phyloP scores from a whole-genome alignment of 2,329 filamentous ascomycete species.

The Macrophomina phaseolina region DNA sequence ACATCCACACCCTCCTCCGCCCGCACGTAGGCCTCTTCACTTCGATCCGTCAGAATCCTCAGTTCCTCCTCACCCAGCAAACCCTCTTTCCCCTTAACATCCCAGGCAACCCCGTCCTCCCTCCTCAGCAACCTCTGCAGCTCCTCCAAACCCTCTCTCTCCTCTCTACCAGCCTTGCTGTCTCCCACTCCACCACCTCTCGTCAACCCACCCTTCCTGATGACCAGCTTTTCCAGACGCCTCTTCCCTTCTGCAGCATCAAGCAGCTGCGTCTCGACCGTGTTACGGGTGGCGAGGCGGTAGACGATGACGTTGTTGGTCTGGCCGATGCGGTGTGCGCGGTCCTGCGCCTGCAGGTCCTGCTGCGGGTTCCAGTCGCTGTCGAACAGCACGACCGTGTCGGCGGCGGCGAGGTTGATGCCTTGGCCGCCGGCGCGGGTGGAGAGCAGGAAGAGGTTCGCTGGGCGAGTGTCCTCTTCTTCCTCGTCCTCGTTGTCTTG shows the following conservation, averaged over 20 bases:
- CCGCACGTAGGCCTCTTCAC: conserved; percentile 68
- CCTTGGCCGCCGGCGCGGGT: conserved; percentile 93
- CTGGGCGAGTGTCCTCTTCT: conserved; percentile 48
- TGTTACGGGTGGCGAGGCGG: conserved; percentile 88
- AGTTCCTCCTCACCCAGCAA: conserved; percentile 79
- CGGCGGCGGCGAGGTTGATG: conserved; percentile 90
- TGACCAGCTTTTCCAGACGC: conserved; percentile 90
- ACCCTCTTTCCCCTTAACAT: conserved; percentile 54
- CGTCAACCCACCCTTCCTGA: conserved; percentile 76
- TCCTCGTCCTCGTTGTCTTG: conserved; percentile 24
- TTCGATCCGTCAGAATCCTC: conserved; percentile 77
- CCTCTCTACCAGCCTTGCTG: conserved; percentile 50
- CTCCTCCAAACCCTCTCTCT: conserved; percentile 54
- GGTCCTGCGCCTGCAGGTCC: conserved; percentile 94
- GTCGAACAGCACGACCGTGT: conserved; percentile 93
- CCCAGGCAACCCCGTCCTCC: conserved; percentile 73
- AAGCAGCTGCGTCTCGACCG: conserved; percentile 86
- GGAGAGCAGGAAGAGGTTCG: conserved; percentile 83
- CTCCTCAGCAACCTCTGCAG: conserved; percentile 52
- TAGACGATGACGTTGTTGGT: conserved; percentile 91
- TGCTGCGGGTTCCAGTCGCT: conserved; percentile 95
- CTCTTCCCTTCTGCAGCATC: conserved; percentile 91
- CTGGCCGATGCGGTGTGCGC: conserved; percentile 93
- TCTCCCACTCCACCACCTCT: conserved; percentile 53
- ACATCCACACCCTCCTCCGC: conserved; percentile 81